phyloP scores from a whole-genome alignment of 2,329 filamentous ascomycete genomes.

The Chaetothyriales sp. region DNA sequence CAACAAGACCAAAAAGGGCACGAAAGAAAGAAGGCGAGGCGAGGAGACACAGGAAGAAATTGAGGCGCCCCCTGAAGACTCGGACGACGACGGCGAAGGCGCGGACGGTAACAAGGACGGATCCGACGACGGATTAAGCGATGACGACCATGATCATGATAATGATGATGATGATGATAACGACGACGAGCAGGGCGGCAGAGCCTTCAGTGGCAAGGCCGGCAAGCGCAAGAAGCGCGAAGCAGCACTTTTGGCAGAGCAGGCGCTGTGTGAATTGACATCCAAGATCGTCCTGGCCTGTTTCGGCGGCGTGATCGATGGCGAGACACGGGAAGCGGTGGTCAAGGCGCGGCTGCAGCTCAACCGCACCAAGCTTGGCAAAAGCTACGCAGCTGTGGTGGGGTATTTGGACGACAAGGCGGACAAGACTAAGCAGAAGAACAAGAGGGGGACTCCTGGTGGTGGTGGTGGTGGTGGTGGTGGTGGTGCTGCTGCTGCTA shows the following conservation, averaged over 20 bases:
- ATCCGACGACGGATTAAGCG: slow-evolving; percentile 62
- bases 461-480: slow-evolving; percentile 4
- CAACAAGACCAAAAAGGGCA: not conserved
- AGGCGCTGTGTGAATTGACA: slow-evolving; percentile 70
- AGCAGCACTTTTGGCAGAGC: slow-evolving; percentile 61
- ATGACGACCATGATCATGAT: slow-evolving; percentile 46
- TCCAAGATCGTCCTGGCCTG: slow-evolving; percentile 73
- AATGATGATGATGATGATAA: slow-evolving; percentile 21
- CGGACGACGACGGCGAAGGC: slow-evolving; percentile 38
- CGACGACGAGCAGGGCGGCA: slow-evolving; percentile 18
- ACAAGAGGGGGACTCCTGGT: slow-evolving; percentile 14
- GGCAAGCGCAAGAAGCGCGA: slow-evolving; percentile 37
- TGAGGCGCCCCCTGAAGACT: slow-evolving; percentile 24
- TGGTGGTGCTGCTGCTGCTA: not conserved
- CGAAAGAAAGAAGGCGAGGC: not conserved
- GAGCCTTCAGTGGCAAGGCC: not conserved
- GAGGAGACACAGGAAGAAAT: slow-evolving; percentile 14
- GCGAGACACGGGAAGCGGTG: slow-evolving; percentile 48
- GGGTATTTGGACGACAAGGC: slow-evolving; percentile 61
- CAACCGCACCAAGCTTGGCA: slow-evolving; percentile 66
- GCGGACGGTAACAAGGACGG: slow-evolving; percentile 70
- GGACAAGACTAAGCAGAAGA: slow-evolving; percentile 18
- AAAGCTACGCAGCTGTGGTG: slow-evolving; percentile 73
- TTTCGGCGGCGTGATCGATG: slow-evolving; percentile 59
- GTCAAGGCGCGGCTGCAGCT: slow-evolving; percentile 57